Percentiles rank a stretch among this genome's conserved stretches.
Evolutionary conservation across 2,329 filamentous ascomycete species (phyloP).

Genomic region (Huntiella decipiens): DNA sequence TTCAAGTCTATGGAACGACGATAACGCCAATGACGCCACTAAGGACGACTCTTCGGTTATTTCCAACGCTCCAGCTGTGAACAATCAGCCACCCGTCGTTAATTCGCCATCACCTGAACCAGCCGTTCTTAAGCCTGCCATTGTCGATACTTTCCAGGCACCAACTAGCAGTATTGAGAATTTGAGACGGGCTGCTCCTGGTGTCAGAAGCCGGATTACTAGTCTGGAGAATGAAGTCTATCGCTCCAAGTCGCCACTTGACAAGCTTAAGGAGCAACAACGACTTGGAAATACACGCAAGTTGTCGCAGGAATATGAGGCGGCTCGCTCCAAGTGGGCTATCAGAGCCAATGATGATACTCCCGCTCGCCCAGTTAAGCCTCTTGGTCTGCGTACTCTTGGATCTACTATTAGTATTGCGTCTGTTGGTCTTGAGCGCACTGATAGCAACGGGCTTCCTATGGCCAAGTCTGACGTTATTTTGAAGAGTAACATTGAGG

Average conservation of each 20-base stretch:
- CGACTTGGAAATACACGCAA: slow-evolving; percentile 6
- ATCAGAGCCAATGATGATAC: slow-evolving; percentile 4
- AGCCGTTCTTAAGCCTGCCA: neutral
- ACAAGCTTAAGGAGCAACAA: slow-evolving; percentile 12
- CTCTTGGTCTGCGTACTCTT: slow-evolving; percentile 6
- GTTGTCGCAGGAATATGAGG: slow-evolving; percentile 10
- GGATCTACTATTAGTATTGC: slow-evolving; percentile 6
- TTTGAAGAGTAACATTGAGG: neutral
- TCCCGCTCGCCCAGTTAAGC: slow-evolving; percentile 3
- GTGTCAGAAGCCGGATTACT: slow-evolving; percentile 10
- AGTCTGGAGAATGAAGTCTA: slow-evolving; percentile 10
- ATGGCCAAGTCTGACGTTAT: slow-evolving; percentile 1
- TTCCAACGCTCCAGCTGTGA: neutral
- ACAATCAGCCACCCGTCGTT: neutral
- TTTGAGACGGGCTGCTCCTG: slow-evolving; percentile 10
- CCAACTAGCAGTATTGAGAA: slow-evolving; percentile 9
- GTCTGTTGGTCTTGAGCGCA: neutral
- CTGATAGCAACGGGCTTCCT: neutral
- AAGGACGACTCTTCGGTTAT: neutral
- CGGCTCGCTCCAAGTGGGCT: slow-evolving; percentile 10
- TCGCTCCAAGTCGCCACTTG: slow-evolving; percentile 11
- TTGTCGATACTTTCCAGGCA: slow-evolving; percentile 7
- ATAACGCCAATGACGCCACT: slow-evolving; percentile 4
- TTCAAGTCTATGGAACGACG: slow-evolving; percentile 12
- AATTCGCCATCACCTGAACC: slow-evolving; percentile 1